Evolutionary conservation across 352 stramenopile species (phyloP), one percentile per base, ranked within the genome.

Genomic region (Elongisporangium prolatum): DNA sequence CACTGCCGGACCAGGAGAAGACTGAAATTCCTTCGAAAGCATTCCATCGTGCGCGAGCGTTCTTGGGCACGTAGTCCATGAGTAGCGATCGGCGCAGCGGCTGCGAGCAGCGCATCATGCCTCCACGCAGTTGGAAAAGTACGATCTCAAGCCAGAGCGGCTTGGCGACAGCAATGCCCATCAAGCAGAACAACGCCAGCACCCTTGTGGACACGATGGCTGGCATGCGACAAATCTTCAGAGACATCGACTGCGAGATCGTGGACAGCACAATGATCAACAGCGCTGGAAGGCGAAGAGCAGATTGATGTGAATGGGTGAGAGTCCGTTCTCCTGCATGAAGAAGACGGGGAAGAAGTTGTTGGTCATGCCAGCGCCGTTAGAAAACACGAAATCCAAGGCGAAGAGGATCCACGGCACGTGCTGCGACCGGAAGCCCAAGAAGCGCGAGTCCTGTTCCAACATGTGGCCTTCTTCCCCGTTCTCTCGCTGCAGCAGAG

Each of bases 271-370:
- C 69, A 63, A 93, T 84, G 53, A 91, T 68, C 13, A 93, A 37
- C 20, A 93, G 63, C 14, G 83, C 58, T 91, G 83, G 16, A 67
- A 66, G 54, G 88, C 65, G 62, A 89, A 93, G 4, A 93, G 64
- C 28, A 74, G 55, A 28, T 71, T 89, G 22, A 93, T 74, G 49
- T 90, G 76, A 54, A 89, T 89, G 18, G 83, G 83, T 22, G 83
- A 78, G 25, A 93, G 68, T 7, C 72, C 72, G 65, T 93, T 91
- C 56, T 93, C 80, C 25, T 88, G 68, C 64, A 85, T 87, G 61
- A 93, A 93, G 57, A 93, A 93, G 2, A 93, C 63, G 24, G 83
- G 83, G 69, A 93, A 93, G 57, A 93, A 93, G 55, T 88, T 89
- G 65, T 91, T 88, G 0, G 80, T 91, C 83, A 93, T 93, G 55